A percentile compares a stretch with the other conserved stretches of the same genome.
phyloP scores from a whole-genome alignment of 495 filamentous ascomycete genomes.

The Tricharina praecox region DNA sequence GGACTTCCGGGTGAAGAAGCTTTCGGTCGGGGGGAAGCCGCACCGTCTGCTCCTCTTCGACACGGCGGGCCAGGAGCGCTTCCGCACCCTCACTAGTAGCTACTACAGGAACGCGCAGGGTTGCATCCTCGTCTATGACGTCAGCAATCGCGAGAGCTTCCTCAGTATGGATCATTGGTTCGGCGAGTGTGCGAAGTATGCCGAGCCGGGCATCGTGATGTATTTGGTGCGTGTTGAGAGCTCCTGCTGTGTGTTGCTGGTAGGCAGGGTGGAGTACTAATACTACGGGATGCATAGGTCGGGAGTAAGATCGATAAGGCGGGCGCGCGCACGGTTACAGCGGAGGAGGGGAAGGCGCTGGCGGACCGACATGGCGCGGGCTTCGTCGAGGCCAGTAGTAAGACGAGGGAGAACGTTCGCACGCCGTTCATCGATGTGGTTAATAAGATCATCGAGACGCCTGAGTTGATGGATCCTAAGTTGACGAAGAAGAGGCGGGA shows the following conservation, averaged over 20 bases:
- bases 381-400: conserved; percentile 42
- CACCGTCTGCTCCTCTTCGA: conserved; percentile 43
- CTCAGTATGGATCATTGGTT: conserved; percentile 43
- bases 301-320: conserved; percentile 40
- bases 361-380: conserved; percentile 33
- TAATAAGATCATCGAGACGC: conserved; percentile 35
- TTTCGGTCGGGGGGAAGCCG: conserved; percentile 36
- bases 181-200: conserved; percentile 39
- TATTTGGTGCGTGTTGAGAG: conserved; percentile 35
- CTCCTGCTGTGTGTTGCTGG: too few relatives aligned
- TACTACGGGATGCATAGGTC: conserved; percentile 28
- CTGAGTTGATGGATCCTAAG: conserved; percentile 28
- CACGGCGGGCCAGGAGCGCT: conserved; percentile 32
- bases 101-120: conserved; percentile 46
- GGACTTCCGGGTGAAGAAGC: conserved; percentile 36
- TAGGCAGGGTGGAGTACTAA: too few relatives aligned
- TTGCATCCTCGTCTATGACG: conserved; percentile 44
- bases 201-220: conserved; percentile 35
- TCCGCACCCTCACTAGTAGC: conserved; percentile 40
- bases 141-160: conserved; percentile 39
- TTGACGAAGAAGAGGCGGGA: conserved; percentile 14
- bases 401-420: conserved; percentile 37
- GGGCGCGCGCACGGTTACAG: conserved; percentile 33
- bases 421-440: conserved; percentile 40
- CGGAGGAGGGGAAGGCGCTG: conserved; percentile 36